Evolutionary conservation across 306 rosid species (phyloP).

Genomic region (Cicer cuneatum): DNA sequence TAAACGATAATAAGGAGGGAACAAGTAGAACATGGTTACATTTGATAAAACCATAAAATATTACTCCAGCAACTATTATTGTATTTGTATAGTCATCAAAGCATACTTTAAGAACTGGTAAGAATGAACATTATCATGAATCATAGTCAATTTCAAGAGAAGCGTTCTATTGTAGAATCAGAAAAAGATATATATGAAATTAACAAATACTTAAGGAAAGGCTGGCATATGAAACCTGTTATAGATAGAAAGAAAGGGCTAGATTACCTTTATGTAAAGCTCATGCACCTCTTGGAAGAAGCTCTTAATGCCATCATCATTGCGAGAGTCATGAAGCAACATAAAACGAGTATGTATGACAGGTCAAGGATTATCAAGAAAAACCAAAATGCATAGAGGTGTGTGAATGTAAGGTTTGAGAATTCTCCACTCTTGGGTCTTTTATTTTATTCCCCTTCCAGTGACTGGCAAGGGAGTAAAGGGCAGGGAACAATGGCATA

Average conservation of each 20-base stretch:
- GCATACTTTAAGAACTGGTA: constrained; percentile 14
- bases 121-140: constrained; percentile 9
- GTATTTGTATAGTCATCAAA: constrained; percentile 21
- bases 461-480: constrained; percentile 13
- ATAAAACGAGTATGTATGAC: constrained; percentile 80
- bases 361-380: constrained; percentile 62
- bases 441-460: constrained; percentile 29
- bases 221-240: constrained; percentile 19
- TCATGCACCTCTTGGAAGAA: constrained; percentile 98
- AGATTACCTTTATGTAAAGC: constrained; percentile 85
- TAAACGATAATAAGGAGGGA: not conserved
- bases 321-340: constrained; percentile 96
- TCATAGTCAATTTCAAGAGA: constrained; percentile 37
- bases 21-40: not conserved
- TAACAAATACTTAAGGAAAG: constrained; percentile 15
- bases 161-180: constrained; percentile 15
- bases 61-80: constrained; percentile 3
- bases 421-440: constrained; percentile 25
- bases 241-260: constrained; percentile 41
- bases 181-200: constrained; percentile 16
- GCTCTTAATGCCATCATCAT: constrained; percentile 98
- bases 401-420: not conserved
- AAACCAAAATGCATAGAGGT: not conserved
- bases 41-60: constrained; percentile 2
- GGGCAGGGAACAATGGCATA: constrained; percentile 12